phyloP scores from a whole-genome alignment of 176 grass and related monocot genomes.

The Eragrostis curvula region DNA sequence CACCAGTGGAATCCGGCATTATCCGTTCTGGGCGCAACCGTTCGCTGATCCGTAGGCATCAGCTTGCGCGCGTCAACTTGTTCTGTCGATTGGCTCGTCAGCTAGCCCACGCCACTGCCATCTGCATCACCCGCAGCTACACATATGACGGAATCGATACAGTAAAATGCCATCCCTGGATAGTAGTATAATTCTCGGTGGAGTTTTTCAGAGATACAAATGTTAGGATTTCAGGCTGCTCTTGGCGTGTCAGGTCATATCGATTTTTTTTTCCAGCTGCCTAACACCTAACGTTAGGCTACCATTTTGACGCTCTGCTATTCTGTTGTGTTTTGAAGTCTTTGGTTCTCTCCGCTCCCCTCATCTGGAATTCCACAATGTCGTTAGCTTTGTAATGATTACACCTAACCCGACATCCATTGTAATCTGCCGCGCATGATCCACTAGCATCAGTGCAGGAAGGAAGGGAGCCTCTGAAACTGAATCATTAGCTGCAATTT shows the following conservation, averaged over 20 bases:
- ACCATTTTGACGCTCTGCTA: neutral
- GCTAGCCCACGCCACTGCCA: neutral
- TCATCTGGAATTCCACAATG: neutral
- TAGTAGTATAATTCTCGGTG: neutral
- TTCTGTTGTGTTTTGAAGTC: neutral
- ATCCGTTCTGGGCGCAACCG: neutral
- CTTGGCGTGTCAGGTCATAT: slow-evolving; percentile 27
- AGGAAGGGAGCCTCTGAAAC: neutral
- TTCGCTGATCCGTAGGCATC: neutral
- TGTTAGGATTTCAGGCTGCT: neutral
- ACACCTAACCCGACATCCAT: neutral
- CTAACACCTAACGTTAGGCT: slow-evolving; percentile 44
- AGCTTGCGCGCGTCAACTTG: neutral
- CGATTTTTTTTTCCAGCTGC: neutral
- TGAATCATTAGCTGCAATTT: neutral
- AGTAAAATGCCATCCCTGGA: neutral
- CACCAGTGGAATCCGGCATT: neutral
- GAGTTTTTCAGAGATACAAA: neutral
- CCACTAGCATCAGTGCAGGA: neutral
- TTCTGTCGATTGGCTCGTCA: neutral
- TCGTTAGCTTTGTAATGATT: neutral
- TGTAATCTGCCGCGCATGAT: neutral
- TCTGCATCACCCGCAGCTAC: neutral
- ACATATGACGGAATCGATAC: neutral
- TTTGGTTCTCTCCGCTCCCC: neutral